Evolutionary conservation across 108 stramenopile species (phyloP).

Genomic region (Pinguiococcus pyrenoidosus): DNA sequence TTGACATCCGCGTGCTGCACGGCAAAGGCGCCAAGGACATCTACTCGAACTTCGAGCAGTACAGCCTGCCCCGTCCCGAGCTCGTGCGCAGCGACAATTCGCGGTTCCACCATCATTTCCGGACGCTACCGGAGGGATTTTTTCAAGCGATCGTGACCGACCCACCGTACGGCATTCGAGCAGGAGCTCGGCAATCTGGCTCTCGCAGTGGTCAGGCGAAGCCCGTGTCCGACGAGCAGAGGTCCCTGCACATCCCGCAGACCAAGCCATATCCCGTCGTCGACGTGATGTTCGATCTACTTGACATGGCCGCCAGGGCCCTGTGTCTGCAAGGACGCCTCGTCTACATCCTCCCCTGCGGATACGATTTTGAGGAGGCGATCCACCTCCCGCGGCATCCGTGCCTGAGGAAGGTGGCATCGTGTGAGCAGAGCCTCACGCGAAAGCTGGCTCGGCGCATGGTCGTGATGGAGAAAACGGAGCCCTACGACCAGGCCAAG

Average conservation of each 20-base stretch:
- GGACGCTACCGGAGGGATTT: not conserved
- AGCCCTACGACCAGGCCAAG: too few relatives aligned
- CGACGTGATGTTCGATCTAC: constrained; percentile 75
- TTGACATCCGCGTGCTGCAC: constrained; percentile 74
- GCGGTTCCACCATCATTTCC: constrained; percentile 63
- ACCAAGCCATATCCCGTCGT: constrained; percentile 67
- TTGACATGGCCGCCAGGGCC: constrained; percentile 64
- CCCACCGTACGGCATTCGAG: constrained; percentile 64
- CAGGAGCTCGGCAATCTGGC: constrained; percentile 60
- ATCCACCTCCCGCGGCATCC: constrained; percentile 60
- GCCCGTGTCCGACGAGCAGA: constrained; percentile 55
- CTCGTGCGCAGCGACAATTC: constrained; percentile 76
- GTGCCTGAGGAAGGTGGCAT: constrained; percentile 54
- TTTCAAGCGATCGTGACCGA: constrained; percentile 60
- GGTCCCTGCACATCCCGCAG: constrained; percentile 78
- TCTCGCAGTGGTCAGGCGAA: constrained; percentile 1
- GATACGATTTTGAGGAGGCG: constrained; percentile 53
- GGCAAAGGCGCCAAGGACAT: constrained; percentile 57
- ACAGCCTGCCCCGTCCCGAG: constrained; percentile 69
- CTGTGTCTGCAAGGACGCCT: constrained; percentile 57
- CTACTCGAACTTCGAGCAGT: constrained; percentile 69
- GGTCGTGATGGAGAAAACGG: constrained; percentile 1
- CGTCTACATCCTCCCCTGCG: constrained; percentile 71
- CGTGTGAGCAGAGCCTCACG: constrained; percentile 61
- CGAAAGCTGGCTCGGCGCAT: not conserved